A percentile compares a stretch with the other conserved stretches of the same genome.
phyloP scores from a whole-genome alignment of 768 basidiomycete species.

The Rhodotorula diobovata region DNA sequence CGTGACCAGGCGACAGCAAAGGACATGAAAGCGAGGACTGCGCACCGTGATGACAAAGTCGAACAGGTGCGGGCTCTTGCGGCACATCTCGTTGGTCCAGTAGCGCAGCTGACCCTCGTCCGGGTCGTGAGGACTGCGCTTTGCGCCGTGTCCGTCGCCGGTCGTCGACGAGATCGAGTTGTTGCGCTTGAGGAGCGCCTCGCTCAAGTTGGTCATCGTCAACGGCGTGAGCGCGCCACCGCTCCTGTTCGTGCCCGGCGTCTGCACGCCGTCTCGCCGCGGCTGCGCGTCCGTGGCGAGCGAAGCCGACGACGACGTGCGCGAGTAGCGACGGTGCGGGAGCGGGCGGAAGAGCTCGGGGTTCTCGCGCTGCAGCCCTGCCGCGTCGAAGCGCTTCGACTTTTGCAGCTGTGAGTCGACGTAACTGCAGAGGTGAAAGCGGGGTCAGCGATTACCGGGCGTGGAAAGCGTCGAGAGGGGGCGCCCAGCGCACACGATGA shows the following conservation, averaged over 20 bases:
- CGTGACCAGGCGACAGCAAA: background rate
- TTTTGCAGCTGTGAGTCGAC: slow-evolving; percentile 84
- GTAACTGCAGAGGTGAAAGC: slow-evolving; percentile 57
- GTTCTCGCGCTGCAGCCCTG: slow-evolving; percentile 75
- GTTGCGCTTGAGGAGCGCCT: slow-evolving; percentile 37
- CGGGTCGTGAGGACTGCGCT: slow-evolving; percentile 58
- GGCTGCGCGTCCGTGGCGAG: slow-evolving; percentile 38
- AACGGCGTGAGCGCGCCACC: slow-evolving; percentile 22
- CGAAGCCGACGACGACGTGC: slow-evolving; percentile 33
- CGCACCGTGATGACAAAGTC: slow-evolving; percentile 95
- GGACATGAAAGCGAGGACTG: slow-evolving; percentile 31
- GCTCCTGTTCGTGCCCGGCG: background rate
- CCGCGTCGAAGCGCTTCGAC: slow-evolving; percentile 90
- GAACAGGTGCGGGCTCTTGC: slow-evolving; percentile 79
- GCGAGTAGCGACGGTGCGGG: slow-evolving; percentile 60
- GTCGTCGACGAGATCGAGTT: slow-evolving; percentile 27
- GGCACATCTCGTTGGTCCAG: slow-evolving; percentile 97
- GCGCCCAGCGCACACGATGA: slow-evolving; percentile 65
- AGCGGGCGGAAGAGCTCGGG: slow-evolving; percentile 82
- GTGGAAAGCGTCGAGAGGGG: background rate
- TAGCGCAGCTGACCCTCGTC: slow-evolving; percentile 84
- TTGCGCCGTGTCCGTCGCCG: slow-evolving; percentile 12
- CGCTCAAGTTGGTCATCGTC: slow-evolving; percentile 37
- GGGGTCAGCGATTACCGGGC: background rate
- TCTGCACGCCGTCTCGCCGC: slow-evolving; percentile 49